A percentile compares a stretch with the other conserved stretches of the same genome.
Conservation (phyloP, 345 rosid genomes). For the Camelina hispida region DNA sequence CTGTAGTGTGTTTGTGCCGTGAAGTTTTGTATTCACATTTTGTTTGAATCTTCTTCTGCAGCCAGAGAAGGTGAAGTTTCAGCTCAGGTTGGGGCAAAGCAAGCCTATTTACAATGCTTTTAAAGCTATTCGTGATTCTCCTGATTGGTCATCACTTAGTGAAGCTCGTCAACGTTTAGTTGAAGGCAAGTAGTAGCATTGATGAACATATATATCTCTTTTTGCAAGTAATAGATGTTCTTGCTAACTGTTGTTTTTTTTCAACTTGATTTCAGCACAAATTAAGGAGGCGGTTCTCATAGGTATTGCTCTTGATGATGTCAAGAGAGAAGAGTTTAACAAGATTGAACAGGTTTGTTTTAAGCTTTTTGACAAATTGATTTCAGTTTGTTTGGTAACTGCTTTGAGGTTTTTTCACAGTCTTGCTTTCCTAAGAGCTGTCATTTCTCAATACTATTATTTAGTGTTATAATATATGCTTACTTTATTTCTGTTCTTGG, state of each 20-base stretch:
- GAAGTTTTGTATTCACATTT: background rate
- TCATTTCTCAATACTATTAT: background rate
- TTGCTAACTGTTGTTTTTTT: slow-evolving; percentile 28
- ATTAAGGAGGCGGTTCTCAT: slow-evolving; percentile 85
- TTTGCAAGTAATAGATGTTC: slow-evolving; percentile 4
- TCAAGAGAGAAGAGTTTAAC: slow-evolving; percentile 80
- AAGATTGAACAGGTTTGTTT: slow-evolving; percentile 77
- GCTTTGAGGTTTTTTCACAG: background rate
- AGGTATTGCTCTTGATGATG: slow-evolving; percentile 89
- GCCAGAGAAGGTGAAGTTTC: slow-evolving; percentile 82
- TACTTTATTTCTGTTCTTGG: background rate
- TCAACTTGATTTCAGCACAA: slow-evolving; percentile 53
- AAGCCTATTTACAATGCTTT: slow-evolving; percentile 78
- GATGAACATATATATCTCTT: background rate
- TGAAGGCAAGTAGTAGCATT: slow-evolving; percentile 54
- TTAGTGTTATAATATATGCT: background rate
- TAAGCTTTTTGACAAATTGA: background rate
- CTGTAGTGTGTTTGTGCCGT: background rate
- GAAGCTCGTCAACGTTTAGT: slow-evolving; percentile 79
- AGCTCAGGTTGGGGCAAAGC: slow-evolving; percentile 79
- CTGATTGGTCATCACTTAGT: slow-evolving; percentile 62
- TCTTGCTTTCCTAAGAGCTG: background rate
- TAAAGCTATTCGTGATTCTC: slow-evolving; percentile 68
- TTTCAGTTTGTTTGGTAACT: background rate
- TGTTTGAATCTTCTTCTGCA: slow-evolving; percentile 42